Percentiles rank a stretch among this genome's conserved stretches.
phyloP scores from a whole-genome alignment of 257 asterid species.

The Prunella vulgaris region DNA sequence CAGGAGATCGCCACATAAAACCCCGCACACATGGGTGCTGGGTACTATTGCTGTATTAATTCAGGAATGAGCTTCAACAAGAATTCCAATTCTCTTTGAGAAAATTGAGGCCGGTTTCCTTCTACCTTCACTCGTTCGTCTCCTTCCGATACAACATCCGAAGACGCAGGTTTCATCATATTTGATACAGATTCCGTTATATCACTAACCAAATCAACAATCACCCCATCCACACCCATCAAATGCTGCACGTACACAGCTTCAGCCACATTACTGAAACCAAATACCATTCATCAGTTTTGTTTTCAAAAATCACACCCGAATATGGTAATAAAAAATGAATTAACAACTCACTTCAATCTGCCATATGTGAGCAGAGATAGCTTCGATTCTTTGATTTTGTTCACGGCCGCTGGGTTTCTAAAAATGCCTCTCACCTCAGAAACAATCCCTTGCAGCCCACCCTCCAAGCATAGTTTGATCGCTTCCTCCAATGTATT shows the following conservation, averaged over 20 bases:
- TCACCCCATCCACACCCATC: conserved; percentile 94
- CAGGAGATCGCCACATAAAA: not conserved
- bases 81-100: conserved; percentile 74
- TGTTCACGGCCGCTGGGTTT: conserved; percentile 71
- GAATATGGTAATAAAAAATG: not conserved
- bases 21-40: not conserved
- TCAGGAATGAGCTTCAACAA: conserved; percentile 84
- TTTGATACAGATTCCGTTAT: conserved; percentile 55
- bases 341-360: conserved; percentile 63
- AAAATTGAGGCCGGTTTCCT: conserved; percentile 57
- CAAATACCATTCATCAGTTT: not conserved
- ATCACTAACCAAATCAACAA: conserved; percentile 75
- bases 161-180: conserved; percentile 35
- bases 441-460: conserved; percentile 82
- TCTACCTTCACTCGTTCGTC: conserved; percentile 24
- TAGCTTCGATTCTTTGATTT: conserved; percentile 69
- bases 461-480: conserved; percentile 75
- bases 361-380: conserved; percentile 79
- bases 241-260: conserved; percentile 86
- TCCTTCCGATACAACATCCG: conserved; percentile 30
- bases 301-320: too few species aligned
- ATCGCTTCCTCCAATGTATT: conserved; percentile 83
- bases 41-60: conserved; percentile 43
- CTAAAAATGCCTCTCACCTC: conserved; percentile 69
- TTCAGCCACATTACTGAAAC: conserved; percentile 64